Conservation (phyloP, 768 basidiomycete genomes). For the Rhizopogon sp. region DNA sequence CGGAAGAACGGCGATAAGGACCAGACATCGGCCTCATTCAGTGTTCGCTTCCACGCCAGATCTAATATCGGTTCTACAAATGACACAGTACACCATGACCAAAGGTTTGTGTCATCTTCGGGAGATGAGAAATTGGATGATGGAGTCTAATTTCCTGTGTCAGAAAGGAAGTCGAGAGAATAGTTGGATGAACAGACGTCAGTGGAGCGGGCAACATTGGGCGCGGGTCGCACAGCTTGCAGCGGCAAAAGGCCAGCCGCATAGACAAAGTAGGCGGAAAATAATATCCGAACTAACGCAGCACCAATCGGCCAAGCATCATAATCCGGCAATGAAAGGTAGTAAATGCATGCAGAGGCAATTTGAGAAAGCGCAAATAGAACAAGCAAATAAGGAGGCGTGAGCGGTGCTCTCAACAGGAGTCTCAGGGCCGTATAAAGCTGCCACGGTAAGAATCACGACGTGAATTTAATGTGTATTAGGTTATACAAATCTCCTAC, state of each 20-base stretch:
- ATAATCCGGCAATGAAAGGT: conserved; percentile 23
- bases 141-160: conserved; percentile 35
- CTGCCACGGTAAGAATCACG: conserved; percentile 23
- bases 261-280: conserved; percentile 38
- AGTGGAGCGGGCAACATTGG: conserved; percentile 42
- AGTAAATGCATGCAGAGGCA: conserved; percentile 31
- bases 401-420: conserved; percentile 36
- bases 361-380: conserved; percentile 36
- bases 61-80: conserved; percentile 60
- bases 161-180: conserved; percentile 3
- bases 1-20: conserved; percentile 60
- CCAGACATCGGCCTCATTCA: conserved; percentile 51
- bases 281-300: conserved; percentile 25
- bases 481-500: conserved; percentile 29
- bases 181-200: conserved; percentile 35
- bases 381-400: conserved; percentile 50
- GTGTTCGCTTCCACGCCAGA: conserved; percentile 44
- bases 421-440: conserved; percentile 37
- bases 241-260: conserved; percentile 56
- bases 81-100: conserved; percentile 61
- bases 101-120: conserved; percentile 59
- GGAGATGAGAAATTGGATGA: conserved; percentile 48
- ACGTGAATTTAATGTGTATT: conserved; percentile 1
- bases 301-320: conserved; percentile 14
- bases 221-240: conserved; percentile 35